Evolutionary conservation across 2,329 filamentous ascomycete genomes (phyloP), one percentile per base, ranked within the genome.

Genomic region (Claviceps sp.): DNA sequence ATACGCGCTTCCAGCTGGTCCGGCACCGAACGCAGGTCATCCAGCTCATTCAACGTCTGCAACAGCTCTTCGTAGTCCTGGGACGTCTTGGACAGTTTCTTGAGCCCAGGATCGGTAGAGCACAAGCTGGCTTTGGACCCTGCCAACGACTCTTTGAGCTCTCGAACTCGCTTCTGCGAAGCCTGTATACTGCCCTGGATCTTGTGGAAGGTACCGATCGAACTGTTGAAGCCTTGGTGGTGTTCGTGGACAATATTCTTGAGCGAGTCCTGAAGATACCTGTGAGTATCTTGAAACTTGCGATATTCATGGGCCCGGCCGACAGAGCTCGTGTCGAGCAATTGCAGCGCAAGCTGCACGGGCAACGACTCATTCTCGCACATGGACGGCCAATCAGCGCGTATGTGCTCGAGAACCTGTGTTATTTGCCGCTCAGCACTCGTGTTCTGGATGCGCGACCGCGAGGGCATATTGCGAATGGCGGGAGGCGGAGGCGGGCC

Each of bases 181-280:
- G 81, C 76, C 61, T 91, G 87, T 58, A 98, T 93, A 68, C 89
- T 95, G 50, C 84, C 82, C 67, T 98, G 93, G 56, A 98, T 98
- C 69, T 95, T 96, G 73, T 98, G 94, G 64, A 97, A 98, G 19
- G 91, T 97, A 67, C 91, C 93, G 57, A 98, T 97, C 49, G 91
- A 96, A 68, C 89, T 95, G 70, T 97, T 98, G 77, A 98, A 98
- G 47, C 93, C 94, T 68, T 98, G 93, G 64, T 98, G 91, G 64
- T 98, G 91, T 70, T 98, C 91, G 67, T 98, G 95, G 26, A 98
- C 93, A 60, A 98, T 95, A 38, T 84, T 82, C 68, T 95, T 96
- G 53, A 98, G 75, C 10, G 91, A 90, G 60, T 85, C 85, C 65
- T 98, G 90, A n/a, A 98, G 79, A 64, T 93, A 88, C 57, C 82